A percentile compares a stretch with the other conserved stretches of the same genome.
These are phyloP conservation scores for Lodderomyces metapsilosis DNA, from an alignment of 1,139 yeast genomes.

Conservation along the genomic window DNA sequence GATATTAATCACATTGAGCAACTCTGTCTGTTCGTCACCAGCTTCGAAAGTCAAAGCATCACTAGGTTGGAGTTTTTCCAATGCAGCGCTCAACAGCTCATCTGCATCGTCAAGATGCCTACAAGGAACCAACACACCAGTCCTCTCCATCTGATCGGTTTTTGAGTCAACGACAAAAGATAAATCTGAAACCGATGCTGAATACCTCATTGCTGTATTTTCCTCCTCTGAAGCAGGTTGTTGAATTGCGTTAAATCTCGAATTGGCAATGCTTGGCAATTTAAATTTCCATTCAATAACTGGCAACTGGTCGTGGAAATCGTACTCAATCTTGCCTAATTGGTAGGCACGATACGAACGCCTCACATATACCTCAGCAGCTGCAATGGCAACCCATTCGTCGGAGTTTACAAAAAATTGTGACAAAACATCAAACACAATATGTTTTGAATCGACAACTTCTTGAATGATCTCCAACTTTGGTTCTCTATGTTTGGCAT, in stretches of 20 bases:
- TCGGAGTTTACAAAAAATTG: constrained; percentile 85
- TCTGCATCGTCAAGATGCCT: constrained; percentile 87
- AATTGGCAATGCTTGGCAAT: constrained; percentile 67
- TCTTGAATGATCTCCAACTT: constrained; percentile 78
- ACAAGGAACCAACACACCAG: constrained; percentile 85
- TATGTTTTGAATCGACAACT: constrained; percentile 93
- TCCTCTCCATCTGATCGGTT: constrained; percentile 58
- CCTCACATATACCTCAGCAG: constrained; percentile 93
- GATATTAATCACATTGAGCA: constrained; percentile 79
- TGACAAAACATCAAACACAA: constrained; percentile 91
- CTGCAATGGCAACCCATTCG: constrained; percentile 90
- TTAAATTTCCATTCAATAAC: constrained; percentile 89
- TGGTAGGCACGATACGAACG: constrained; percentile 97
- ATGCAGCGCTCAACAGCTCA: constrained; percentile 72
- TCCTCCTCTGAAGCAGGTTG: constrained; percentile 40
- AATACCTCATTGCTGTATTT: constrained; percentile 62
- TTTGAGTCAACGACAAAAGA: constrained; percentile 75
- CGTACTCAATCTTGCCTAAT: constrained; percentile 71
- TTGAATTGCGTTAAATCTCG: constrained; percentile 68
- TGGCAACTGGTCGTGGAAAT: constrained; percentile 59
- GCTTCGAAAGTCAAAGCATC: constrained; percentile 42
- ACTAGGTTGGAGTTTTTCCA: constrained; percentile 62
- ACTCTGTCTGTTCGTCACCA: constrained; percentile 35
- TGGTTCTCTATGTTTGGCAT: constrained; percentile 77
- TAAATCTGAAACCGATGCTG: constrained; percentile 89